phyloP scores from a whole-genome alignment of 306 rosid genomes.

The Pachyrhizus erosus region DNA sequence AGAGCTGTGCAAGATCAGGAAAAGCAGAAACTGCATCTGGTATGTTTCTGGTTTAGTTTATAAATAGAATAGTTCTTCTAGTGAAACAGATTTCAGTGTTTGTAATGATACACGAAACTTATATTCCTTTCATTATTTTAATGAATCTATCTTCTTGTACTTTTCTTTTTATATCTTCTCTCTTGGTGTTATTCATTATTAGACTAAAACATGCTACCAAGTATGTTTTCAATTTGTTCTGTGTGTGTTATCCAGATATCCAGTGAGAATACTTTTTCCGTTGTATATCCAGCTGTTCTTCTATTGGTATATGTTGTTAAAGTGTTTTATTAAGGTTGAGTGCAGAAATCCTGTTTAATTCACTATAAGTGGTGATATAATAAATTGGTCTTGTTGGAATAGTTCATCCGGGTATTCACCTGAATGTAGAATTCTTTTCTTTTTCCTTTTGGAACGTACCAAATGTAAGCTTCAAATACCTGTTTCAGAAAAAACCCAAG shows the following conservation, averaged over 20 bases:
- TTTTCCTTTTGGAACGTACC: not conserved
- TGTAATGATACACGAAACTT: conserved; percentile 14
- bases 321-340: not conserved
- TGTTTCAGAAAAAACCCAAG: not conserved
- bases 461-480: not conserved
- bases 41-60: conserved; percentile 42
- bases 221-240: not conserved
- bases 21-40: conserved; percentile 81
- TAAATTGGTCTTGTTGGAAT: conserved; percentile 31
- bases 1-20: conserved; percentile 90
- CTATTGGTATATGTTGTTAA: conserved; percentile 6
- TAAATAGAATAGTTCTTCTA: not conserved
- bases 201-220: conserved; percentile 12
- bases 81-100: conserved; percentile 11
- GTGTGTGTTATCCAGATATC: conserved; percentile 4
- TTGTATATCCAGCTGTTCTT: not conserved
- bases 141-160: not conserved
- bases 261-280: conserved; percentile 8
- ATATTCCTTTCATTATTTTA: not conserved
- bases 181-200: not conserved
- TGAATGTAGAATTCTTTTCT: not conserved
- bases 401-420: not conserved
- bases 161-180: not conserved
- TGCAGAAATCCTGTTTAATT: not conserved
- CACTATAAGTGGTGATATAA: not conserved